These are phyloP conservation scores for Aurantiochytrium sp. DNA, from an alignment of 108 stramenopile species.

Conservation along the genomic window DNA sequence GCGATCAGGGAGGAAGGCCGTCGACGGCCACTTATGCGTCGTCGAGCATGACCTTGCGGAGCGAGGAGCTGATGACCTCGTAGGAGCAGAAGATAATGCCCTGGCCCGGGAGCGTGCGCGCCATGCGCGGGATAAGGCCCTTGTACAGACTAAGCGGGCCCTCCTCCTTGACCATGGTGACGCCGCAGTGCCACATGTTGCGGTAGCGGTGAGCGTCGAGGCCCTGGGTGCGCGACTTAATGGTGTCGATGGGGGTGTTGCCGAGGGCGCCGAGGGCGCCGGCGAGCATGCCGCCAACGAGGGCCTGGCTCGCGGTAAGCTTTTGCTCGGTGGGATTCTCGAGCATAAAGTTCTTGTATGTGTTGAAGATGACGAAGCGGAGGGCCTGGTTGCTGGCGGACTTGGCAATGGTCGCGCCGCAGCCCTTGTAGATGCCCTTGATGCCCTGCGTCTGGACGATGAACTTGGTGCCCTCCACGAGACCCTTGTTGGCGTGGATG, in stretches of 20 bases:
- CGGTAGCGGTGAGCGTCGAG: constrained; percentile 74
- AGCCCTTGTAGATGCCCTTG: constrained; percentile 84
- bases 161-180: constrained; percentile 76
- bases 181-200: constrained; percentile 80
- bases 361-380: constrained; percentile 95
- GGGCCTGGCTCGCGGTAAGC: constrained; percentile 56
- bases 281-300: constrained; percentile 89
- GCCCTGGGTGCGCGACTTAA: constrained; percentile 96
- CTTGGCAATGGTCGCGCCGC: constrained; percentile 85
- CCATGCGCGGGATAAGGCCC: constrained; percentile 76
- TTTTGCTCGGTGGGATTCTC: constrained; percentile 7
- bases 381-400: constrained; percentile 94
- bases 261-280: constrained; percentile 91
- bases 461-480: constrained; percentile 71
- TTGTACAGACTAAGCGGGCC: constrained; percentile 81
- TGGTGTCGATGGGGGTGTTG: constrained; percentile 94
- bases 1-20: too few species aligned
- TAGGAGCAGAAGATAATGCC: constrained; percentile 36
- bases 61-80: constrained; percentile 26
- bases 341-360: constrained; percentile 80
- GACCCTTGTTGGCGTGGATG: constrained; percentile 71
- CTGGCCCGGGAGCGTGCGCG: constrained; percentile 28
- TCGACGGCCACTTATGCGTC: not conserved
- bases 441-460: constrained; percentile 79
- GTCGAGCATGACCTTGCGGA: not conserved